phyloP scores from a whole-genome alignment of 2,329 filamentous ascomycete genomes.

The Paraphaeosphaeria sporulosa region DNA sequence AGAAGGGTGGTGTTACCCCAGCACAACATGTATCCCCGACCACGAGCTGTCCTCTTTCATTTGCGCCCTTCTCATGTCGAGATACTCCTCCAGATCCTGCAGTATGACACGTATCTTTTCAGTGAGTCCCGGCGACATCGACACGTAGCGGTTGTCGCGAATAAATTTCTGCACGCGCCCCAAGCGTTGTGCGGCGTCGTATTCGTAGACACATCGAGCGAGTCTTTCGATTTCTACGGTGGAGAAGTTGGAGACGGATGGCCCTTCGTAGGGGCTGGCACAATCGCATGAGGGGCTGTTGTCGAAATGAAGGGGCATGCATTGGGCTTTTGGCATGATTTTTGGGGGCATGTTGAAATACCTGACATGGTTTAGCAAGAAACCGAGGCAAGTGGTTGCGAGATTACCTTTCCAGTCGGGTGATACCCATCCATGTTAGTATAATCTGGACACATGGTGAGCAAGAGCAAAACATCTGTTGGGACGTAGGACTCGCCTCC shows the following conservation, averaged over 20 bases:
- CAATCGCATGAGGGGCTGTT: not conserved
- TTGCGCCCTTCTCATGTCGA: slow-evolving; percentile 9
- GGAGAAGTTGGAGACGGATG: slow-evolving; percentile 9
- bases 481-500: slow-evolving; percentile 18
- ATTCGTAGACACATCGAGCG: slow-evolving; percentile 11
- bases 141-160: slow-evolving; percentile 17
- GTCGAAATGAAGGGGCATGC: slow-evolving; percentile 14
- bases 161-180: slow-evolving; percentile 22
- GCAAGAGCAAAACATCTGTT: slow-evolving; percentile 19
- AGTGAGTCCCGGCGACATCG: not conserved
- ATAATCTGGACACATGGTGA: slow-evolving; percentile 12
- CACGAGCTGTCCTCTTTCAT: slow-evolving; percentile 2
- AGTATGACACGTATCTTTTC: slow-evolving; percentile 1
- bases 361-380: slow-evolving; percentile 1
- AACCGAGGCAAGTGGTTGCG: not conserved
- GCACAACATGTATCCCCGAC: slow-evolving; percentile 15
- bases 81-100: slow-evolving; percentile 10
- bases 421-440: slow-evolving; percentile 11
- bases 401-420: slow-evolving; percentile 3
- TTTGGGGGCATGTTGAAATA: slow-evolving; percentile 27
- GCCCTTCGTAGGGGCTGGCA: slow-evolving; percentile 1
- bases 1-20: slow-evolving; percentile 7
- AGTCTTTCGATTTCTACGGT: slow-evolving; percentile 10
- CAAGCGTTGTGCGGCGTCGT: slow-evolving; percentile 19
- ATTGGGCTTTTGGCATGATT: slow-evolving; percentile 17